Evolutionary conservation across 371 early-diverging fungal species (phyloP).

Genomic region (Lichtheimia corymbifera): DNA sequence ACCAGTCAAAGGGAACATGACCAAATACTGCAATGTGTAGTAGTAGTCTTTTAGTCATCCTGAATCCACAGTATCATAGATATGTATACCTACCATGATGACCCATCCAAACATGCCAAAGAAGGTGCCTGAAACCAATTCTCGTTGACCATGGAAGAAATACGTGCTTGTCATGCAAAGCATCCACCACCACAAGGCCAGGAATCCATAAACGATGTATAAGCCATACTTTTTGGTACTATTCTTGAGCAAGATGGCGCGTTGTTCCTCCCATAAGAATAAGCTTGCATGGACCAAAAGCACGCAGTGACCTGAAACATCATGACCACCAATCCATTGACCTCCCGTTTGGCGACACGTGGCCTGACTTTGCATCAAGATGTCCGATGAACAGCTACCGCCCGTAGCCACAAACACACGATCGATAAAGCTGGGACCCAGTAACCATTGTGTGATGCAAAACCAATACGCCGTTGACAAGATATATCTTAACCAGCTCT

Average conservation of each 20-base stretch:
- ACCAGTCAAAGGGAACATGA: no score
- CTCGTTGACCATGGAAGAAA: conserved; percentile 71
- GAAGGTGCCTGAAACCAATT: conserved; percentile 69
- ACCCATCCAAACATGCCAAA: conserved; percentile 76
- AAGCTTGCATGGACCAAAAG: conserved; percentile 84
- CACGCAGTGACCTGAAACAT: conserved; percentile 90
- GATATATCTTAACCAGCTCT: conserved; percentile 49
- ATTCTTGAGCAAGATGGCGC: conserved; percentile 23
- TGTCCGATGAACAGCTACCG: conserved; percentile 50
- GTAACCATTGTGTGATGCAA: conserved; percentile 78
- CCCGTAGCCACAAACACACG: conserved; percentile 75
- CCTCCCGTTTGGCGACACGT: conserved; percentile 70
- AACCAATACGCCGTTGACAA: conserved; percentile 81
- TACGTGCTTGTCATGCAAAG: conserved; percentile 77
- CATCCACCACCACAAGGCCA: conserved; percentile 74
- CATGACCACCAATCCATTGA: conserved; percentile 75
- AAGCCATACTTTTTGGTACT: background rate
- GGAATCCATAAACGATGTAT: conserved; percentile 26
- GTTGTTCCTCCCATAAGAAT: conserved; percentile 75
- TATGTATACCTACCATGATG: conserved; percentile 46
- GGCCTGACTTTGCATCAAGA: conserved; percentile 17
- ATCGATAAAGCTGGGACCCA: conserved; percentile 82
- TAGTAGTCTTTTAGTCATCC: no score
- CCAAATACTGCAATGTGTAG: no score
- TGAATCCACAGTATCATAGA: no score